A percentile compares a stretch with the other conserved stretches of the same genome.
These are phyloP conservation scores for Boechera divaricarpa DNA, from an alignment of 345 rosid genomes.

Conservation along the genomic window DNA sequence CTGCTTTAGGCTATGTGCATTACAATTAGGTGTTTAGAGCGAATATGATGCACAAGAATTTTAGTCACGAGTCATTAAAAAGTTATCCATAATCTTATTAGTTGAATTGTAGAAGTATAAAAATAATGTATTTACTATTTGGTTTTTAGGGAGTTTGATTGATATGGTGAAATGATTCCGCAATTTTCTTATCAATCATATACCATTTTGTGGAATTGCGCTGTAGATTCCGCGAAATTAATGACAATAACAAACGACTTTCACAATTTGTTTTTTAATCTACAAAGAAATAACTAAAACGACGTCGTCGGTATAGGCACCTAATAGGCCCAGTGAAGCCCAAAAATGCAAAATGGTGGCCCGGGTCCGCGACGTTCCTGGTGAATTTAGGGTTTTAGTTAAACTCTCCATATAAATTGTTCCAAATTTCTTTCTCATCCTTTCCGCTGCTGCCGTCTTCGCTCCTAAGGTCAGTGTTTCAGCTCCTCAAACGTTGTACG, in stretches of 20 bases:
- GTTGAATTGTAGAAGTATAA: background rate
- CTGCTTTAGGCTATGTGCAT: background rate
- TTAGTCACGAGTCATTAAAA: background rate
- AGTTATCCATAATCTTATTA: background rate
- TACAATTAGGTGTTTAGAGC: background rate
- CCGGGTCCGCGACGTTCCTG: background rate
- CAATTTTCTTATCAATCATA: background rate
- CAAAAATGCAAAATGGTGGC: background rate
- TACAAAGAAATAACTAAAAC: background rate
- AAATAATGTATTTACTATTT: background rate
- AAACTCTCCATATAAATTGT: conserved; percentile 17
- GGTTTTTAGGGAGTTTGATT: background rate
- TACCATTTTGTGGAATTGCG: background rate
- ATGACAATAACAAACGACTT: background rate
- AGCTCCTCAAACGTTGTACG: background rate
- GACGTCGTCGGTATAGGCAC: too few relatives aligned
- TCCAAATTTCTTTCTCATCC: background rate
- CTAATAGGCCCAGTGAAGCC: too few relatives aligned
- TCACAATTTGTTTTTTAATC: too few relatives aligned
- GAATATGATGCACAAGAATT: background rate
- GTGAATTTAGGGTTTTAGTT: conserved; percentile 40
- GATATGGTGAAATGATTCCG: background rate
- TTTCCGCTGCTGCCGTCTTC: conserved; percentile 45
- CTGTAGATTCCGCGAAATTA: background rate
- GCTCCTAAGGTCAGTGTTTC: conserved; percentile 38